These are phyloP conservation scores for Lecanicillium sp. DNA, from an alignment of 2,329 filamentous ascomycete species.

Conservation along the genomic window DNA sequence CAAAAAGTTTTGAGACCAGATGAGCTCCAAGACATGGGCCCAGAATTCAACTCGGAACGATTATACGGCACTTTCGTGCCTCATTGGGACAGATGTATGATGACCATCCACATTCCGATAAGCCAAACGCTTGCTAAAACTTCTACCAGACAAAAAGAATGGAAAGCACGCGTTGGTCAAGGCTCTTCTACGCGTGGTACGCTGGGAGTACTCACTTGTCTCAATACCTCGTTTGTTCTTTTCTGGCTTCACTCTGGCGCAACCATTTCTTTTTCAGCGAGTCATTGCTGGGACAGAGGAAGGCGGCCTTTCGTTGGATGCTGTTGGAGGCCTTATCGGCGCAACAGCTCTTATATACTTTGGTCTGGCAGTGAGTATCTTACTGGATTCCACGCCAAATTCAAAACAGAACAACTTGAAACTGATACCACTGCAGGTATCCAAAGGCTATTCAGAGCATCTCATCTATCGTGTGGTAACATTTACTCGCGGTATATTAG, in stretches of 20 bases:
- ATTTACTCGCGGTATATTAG: background rate
- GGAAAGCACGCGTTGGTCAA: too few relatives aligned
- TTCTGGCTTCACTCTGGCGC: background rate
- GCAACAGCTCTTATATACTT: constrained; percentile 3
- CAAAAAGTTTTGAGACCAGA: background rate
- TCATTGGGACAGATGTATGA: background rate
- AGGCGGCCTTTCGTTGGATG: background rate
- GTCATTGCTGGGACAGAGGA: background rate
- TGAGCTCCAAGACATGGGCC: background rate
- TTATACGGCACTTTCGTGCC: background rate
- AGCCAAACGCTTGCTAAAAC: background rate
- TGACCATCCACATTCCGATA: background rate
- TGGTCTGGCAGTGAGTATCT: constrained; percentile 1
- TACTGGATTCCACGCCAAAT: background rate
- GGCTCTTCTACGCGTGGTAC: background rate
- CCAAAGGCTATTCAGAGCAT: background rate
- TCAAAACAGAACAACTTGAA: too few relatives aligned
- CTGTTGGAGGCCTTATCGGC: background rate
- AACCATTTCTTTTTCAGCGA: background rate
- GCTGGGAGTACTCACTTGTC: background rate
- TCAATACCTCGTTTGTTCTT: background rate
- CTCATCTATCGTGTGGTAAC: background rate
- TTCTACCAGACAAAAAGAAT: too few relatives aligned
- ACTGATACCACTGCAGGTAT: background rate
- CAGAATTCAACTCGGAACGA: background rate